Base-by-base conservation (phyloP, 805 yeast genomes). In the Lipomyces mesembrius region DNA sequence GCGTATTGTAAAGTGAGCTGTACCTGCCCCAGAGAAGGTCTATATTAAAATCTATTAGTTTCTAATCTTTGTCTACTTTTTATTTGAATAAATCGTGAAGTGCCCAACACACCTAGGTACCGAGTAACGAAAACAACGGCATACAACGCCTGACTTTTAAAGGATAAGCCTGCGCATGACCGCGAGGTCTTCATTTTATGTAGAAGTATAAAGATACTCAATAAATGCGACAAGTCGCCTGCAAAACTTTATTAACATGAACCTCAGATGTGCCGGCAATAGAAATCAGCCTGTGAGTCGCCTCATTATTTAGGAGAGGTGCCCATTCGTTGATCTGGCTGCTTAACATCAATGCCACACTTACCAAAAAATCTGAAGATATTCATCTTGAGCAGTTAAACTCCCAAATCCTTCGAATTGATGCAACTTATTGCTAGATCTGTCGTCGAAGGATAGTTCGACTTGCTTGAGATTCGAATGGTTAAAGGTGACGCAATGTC, bases 61-160 rank as follows among this genome's bases (percentile, higher is more conserved):
- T 12, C 43, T 20, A n/a, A 5, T 14, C 25, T 11, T 22, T n/a
- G 5, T 37, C 43, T 37, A 37, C 6, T 37, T 43, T n/a, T n/a
- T n/a, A n/a, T n/a, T n/a, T 17, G 76, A 66, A 76, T 67, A 56
- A 79, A 68, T 39, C 79, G 80, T 75, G 8, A 74, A 71, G 66
- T 57, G 65, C 80, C 79, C 66, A 88, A 77, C 66, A 87, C 76
- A 77, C 89, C 92, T 66, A 90, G 71, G 77, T 92, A 92, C 68
- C 97, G 84, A 14, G 92, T 83, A 55, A 86, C 75, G 73, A 86
- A 92, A 22, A 92, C 97, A 39, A 88, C 70, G 55, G 84, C 86
- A 77, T 94, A 95, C 53, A 94, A 80, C 0, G 85, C 80, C 77
- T 95, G 98, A 0, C 98, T 91, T 79, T 94, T 94, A 75, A 91